phyloP scores from a whole-genome alignment of 1,284 basidiomycete genomes.

The Heliocybe sulcata region DNA sequence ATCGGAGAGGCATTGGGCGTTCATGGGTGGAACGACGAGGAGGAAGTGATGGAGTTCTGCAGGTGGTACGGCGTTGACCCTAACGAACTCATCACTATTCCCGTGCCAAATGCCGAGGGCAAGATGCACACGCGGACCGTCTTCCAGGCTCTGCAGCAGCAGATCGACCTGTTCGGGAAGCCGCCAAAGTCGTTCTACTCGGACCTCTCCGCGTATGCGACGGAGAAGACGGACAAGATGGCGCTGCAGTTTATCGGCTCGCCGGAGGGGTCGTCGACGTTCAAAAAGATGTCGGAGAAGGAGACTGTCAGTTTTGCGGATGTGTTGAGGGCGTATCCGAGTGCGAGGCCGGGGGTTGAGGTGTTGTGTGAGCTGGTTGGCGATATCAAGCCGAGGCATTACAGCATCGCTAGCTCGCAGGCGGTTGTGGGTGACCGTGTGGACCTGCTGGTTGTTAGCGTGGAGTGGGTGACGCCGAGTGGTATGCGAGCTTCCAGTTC shows the following conservation, averaged over 20 bases:
- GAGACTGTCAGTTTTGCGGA: slow-evolving; percentile 96
- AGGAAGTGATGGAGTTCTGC: slow-evolving; percentile 88
- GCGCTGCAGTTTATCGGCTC: slow-evolving; percentile 91
- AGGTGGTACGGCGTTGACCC: slow-evolving; percentile 88
- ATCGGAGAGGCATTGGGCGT: slow-evolving; percentile 97
- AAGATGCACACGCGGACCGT: slow-evolving; percentile 84
- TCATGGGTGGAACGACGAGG: slow-evolving; percentile 95
- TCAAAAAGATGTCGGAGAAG: slow-evolving; percentile 93
- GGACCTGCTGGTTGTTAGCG: slow-evolving; percentile 92
- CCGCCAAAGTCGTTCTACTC: slow-evolving; percentile 96
- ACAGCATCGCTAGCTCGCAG: slow-evolving; percentile 95
- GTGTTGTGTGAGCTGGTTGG: slow-evolving; percentile 83
- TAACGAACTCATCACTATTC: slow-evolving; percentile 77
- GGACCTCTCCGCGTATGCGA: slow-evolving; percentile 78
- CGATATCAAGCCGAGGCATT: slow-evolving; percentile 96
- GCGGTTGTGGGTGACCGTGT: slow-evolving; percentile 92
- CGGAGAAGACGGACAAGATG: slow-evolving; percentile 66
- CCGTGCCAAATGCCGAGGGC: slow-evolving; percentile 55
- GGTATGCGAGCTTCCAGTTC: slow-evolving; percentile 42
- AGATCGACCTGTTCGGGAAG: slow-evolving; percentile 93
- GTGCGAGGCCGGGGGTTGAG: slow-evolving; percentile 77
- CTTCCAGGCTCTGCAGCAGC: slow-evolving; percentile 94
- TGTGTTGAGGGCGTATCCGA: slow-evolving; percentile 74
- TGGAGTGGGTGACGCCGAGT: slow-evolving; percentile 86
- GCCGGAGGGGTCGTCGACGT: slow-evolving; percentile 85